Base-by-base conservation (phyloP, 306 rosid species). In the Cyclanthera cordifolia region DNA sequence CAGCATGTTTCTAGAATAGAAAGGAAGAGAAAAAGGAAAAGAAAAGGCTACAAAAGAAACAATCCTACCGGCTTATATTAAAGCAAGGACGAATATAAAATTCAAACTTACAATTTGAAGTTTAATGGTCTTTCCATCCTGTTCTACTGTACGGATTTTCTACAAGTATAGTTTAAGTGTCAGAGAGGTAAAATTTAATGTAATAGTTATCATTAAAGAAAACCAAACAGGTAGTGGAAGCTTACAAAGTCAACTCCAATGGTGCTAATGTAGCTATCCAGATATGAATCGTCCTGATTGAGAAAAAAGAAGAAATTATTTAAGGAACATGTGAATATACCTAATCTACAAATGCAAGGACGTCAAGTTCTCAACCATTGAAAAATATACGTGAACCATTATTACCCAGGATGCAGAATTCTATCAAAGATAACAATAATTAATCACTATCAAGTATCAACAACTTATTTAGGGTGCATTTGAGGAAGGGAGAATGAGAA, bases 81-180 rank as follows among this genome's bases (percentile, higher is more conserved):
- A 23, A 6, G 37, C 37, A 56, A 72, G 39, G 25, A 15, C 7
- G n/a, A 41, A 45, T 20, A 47, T 6, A 6, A 3, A 20, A 17
- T 47, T 67, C 27, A 30, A 45, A 69, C 93, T 84, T 79, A 87
- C 93, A 75, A 87, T 87, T 87, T 87, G 93, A 77, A 87, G 93
- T 78, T 87, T 87, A 74, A 87, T 82, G 34, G 93, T 87, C 86
- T 87, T 87, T 69, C 93, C 93, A 20, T 87, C 93, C 67, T 87
- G 93, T 75, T 87, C 93, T 72, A 87, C 93, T 23, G 93, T 87
- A 54, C 93, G 89, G 47, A 87, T 87, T 87, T 87, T 87, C 93
- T 87, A 76, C 72, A 82, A 3, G 50, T 53, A 47, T 10, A 60
- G 51, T 55, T 57, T 69, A 76, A 68, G 57, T 45, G 55, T 72